A percentile compares a stretch with the other conserved stretches of the same genome.
These are phyloP conservation scores for Pestalotiopsis sp. DNA, from an alignment of 2,329 filamentous ascomycete genomes.

Conservation along the genomic window DNA sequence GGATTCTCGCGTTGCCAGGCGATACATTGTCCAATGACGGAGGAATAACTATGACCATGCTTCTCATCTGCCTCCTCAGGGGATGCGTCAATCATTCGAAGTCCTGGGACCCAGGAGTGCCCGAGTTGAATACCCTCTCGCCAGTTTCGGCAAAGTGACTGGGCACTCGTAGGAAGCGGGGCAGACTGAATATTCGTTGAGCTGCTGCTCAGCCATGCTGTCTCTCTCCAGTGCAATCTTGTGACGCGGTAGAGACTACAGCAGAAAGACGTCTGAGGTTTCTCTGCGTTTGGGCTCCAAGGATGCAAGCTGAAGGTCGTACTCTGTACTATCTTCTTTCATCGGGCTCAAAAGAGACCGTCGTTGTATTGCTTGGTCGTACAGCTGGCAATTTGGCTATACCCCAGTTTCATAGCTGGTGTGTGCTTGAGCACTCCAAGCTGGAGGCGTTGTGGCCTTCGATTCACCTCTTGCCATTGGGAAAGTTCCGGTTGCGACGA, in stretches of 20 bases:
- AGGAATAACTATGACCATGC: slow-evolving; percentile 71
- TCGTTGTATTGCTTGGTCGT: too few relatives aligned
- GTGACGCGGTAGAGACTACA: slow-evolving; percentile 30
- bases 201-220: slow-evolving; percentile 68
- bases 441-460: too few relatives aligned
- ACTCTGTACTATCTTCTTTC: too few relatives aligned
- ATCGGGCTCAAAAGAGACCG: too few relatives aligned
- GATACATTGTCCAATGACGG: slow-evolving; percentile 85
- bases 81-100: neutral
- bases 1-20: slow-evolving; percentile 69
- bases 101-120: neutral
- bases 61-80: slow-evolving; percentile 79
- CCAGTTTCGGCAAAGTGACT: slow-evolving; percentile 75
- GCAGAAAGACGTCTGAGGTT: neutral
- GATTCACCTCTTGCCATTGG: too few relatives aligned
- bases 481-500: too few relatives aligned
- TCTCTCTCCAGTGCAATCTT: slow-evolving; percentile 53
- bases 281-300: too few relatives aligned
- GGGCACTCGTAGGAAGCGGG: slow-evolving; percentile 73
- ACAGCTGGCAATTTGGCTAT: too few relatives aligned
- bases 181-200: slow-evolving; percentile 56
- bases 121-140: slow-evolving; percentile 66
- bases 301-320: too few relatives aligned
- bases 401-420: too few relatives aligned
- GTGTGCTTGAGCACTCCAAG: too few relatives aligned